Base-by-base conservation (phyloP, 208 protist genomes). In the Sergeia podlipaevii region DNA sequence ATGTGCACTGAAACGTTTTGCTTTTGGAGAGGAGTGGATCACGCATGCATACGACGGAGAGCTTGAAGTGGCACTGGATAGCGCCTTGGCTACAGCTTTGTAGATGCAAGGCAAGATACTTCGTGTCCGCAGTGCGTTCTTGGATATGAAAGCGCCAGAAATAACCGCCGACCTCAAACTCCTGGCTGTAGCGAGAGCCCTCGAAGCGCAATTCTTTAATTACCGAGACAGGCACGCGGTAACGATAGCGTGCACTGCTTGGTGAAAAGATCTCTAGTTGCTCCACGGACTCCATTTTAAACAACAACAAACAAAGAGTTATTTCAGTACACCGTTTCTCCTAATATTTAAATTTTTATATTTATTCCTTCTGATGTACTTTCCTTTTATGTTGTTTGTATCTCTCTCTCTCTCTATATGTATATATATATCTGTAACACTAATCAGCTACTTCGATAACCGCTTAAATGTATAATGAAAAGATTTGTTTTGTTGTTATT, bases 131-230 rank as follows among this genome's bases (percentile, higher is more conserved):
- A 13, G 39, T 42, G 28, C 85, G 75, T 53, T 91, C 75, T 63
- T 92, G 84, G 15, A 93, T 59, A 53, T 95, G 88, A 37, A 95
- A 72, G 50, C 88, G 84, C 85, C 88, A 95, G 8, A 75, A 47
- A 67, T 72, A 74, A 6, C 72, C 77, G 15, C 73, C 81, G 23
- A 93, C 72, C 26, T 80, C 76, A 54, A 95, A 95, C 75, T 92
- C 69, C 0, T 70, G 56, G 52, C 80, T 89, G 70, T 91, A 95
- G 30, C 73, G 84, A 0, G 74, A 86, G 10, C 67, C 65, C 11
- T 91, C 68, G 23, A 70, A 73, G 39, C 60, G 65, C 36, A 93
- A 64, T 52, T 86, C 74, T 28, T 69, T 77, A 3, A 93, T 36
- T 13, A 85, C 63, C 45, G 62, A 74, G 27, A 95, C 44, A 1